Base-by-base conservation (phyloP, 768 basidiomycete genomes). In the Leccinum broughii region DNA sequence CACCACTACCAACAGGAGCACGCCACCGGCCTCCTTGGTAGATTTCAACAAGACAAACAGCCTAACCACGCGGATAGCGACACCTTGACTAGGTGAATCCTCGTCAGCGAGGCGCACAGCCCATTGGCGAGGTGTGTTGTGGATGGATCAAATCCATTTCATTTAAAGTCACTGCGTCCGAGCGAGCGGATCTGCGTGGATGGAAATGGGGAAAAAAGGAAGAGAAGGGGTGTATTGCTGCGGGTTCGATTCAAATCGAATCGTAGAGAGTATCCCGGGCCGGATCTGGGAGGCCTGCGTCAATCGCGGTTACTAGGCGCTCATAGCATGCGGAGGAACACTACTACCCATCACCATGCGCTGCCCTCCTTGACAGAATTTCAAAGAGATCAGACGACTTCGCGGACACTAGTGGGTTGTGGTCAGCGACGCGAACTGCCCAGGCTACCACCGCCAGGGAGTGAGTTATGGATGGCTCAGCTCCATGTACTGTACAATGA, bases 21-120 rank as follows among this genome's bases (percentile, higher is more conserved):
- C 39, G 17, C 15, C 39, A 39, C 39, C 37, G 17, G 17, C 9
- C 39, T 9, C 39, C 39, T 41, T n/a, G 17, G 41, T 2, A 46
- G 3, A 44, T 44, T 20, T 20, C 41, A 44, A 39, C 41, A n/a
- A 44, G 41, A 11, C 10, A 20, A 46, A 11, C 20, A 46, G 4
- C 41, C 10, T 20, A 13, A 46, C n/a, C n/a, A n/a, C 9, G 41
- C 41, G 6, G n/a, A 44, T 5, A 9, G 8, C 3, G 28, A 51
- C 22, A n/a, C 24, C 9, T 6, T 59, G 48, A 51, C 57, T 15
- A 30, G 39, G 28, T 22, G 2, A 2, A 3, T 50, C 24, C 22
- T 59, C 13, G 6, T 51, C 49, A 59, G 59, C 35, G 46, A 59
- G 39, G 44, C n/a, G 24, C 20, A n/a, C 44, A 46, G 44, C 44